Percentiles rank a stretch among this genome's conserved stretches.
Evolutionary conservation across 1,284 basidiomycete genomes (phyloP).

Genomic region (Coriolopsis trogii): DNA sequence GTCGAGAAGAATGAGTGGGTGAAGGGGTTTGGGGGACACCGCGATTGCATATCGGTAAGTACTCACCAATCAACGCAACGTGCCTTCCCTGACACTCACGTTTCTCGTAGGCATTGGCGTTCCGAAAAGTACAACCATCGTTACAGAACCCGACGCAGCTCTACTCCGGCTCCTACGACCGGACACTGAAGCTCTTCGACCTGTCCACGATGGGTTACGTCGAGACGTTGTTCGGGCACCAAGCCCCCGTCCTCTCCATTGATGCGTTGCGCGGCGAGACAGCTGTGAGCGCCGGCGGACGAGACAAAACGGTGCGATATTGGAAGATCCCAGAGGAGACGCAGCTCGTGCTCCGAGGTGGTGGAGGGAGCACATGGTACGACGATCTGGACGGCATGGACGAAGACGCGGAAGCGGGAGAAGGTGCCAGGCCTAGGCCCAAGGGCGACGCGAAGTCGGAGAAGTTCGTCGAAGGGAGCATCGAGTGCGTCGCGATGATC

Average conservation of each 20-base stretch:
- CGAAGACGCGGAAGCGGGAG: constrained; percentile 43
- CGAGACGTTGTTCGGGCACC: constrained; percentile 97
- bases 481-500: constrained; percentile 93
- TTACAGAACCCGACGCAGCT: constrained; percentile 53
- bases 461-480: constrained; percentile 85
- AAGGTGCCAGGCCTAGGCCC: constrained; percentile 25
- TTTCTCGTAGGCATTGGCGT: constrained; percentile 63
- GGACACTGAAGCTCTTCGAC: constrained; percentile 92
- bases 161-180: constrained; percentile 89
- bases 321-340: constrained; percentile 98
- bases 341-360: constrained; percentile 95
- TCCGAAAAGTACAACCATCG: constrained; percentile 77
- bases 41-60: constrained; percentile 84
- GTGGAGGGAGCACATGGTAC: constrained; percentile 77
- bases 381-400: constrained; percentile 84
- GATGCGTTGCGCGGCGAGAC: constrained; percentile 85
- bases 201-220: constrained; percentile 86
- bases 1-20: constrained; percentile 73
- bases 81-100: constrained; percentile 5
- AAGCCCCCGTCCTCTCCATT: constrained; percentile 82
- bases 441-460: constrained; percentile 41
- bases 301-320: constrained; percentile 91
- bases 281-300: constrained; percentile 85
- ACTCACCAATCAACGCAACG: neutral
- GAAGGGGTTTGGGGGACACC: constrained; percentile 81